phyloP scores from a whole-genome alignment of 2,329 filamentous ascomycete genomes.

The Nemania sp. region DNA sequence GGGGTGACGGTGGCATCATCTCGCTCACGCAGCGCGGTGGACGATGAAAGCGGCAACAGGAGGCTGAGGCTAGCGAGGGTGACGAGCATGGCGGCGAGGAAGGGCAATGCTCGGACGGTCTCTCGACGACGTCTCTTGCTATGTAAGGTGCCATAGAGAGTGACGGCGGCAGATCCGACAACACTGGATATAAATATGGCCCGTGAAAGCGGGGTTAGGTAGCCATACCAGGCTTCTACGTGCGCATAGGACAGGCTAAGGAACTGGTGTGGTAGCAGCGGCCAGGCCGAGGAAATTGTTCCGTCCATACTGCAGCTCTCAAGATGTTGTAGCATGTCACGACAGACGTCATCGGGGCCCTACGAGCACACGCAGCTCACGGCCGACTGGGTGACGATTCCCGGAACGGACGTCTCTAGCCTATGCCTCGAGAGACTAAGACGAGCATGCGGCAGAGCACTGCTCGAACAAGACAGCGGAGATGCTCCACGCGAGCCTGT shows the following conservation, averaged over 20 bases:
- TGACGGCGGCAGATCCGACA: conserved; percentile 24
- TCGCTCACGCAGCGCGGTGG: conserved; percentile 40
- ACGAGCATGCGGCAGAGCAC: no score
- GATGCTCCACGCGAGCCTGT: no score
- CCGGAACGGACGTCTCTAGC: neutral
- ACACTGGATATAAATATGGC: conserved; percentile 28
- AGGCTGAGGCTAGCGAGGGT: conserved; percentile 14
- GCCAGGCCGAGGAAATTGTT: conserved; percentile 18
- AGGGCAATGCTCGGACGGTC: conserved; percentile 1
- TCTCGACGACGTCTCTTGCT: conserved; percentile 14
- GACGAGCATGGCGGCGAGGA: conserved; percentile 21
- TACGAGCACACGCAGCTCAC: neutral
- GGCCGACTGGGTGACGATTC: neutral
- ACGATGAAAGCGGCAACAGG: conserved; percentile 1
- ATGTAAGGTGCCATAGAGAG: conserved; percentile 22
- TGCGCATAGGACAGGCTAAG: conserved; percentile 20
- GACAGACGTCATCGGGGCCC: conserved; percentile 1
- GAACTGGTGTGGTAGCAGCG: conserved; percentile 14
- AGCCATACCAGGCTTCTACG: conserved; percentile 27
- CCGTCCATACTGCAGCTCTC: conserved; percentile 6
- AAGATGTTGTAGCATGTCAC: conserved; percentile 1
- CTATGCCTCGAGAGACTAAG: no score
- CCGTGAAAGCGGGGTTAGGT: conserved; percentile 27
- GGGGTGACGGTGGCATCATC: conserved; percentile 55
- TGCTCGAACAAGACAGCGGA: no score